Evolutionary conservation across 345 rosid genomes (phyloP), one percentile per base, ranked within the genome.

Genomic region (Salix brachista): DNA sequence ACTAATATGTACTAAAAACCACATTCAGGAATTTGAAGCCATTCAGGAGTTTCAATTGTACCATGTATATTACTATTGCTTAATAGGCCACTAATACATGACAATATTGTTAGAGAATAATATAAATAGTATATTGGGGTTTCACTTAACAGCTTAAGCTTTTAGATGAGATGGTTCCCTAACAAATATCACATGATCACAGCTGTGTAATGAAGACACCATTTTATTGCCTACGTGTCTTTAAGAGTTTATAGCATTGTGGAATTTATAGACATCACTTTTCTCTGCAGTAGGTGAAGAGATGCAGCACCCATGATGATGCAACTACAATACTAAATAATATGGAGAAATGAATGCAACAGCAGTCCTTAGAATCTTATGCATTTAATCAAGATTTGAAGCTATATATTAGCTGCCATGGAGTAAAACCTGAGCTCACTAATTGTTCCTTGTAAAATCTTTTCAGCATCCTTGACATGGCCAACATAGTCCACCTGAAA

Each of bases 401-500:
- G 64, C 42, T 17, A 44, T 41, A 67, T 41, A 64, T 62, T 12
- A 70, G 56, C 46, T 32, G n/a, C 10, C 13, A 71, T 7, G 19
- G 74, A 66, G 71, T 64, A 78, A 70, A 76, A 94, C 99, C 97
- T 91, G 90, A 85, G 74, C 81, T 91, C 96, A 78, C 89, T 89
- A 71, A 95, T 91, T 39, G 86, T 83, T 88, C 89, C 90, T 79
- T 93, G 97, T 69, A 95, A 70, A 78, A 81, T 75, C 75, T 80
- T 93, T 77, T 91, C 90, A 14, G 96, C 99, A 83, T 92, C 97
- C 81, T 85, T 86, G 70, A 85, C 83, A 83, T 80, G 60, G 52
- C 86, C 96, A 83, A 90, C 96, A 80, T 93, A 93, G 74, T 89
- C 92, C 83, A 93, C 91, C 98, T 94, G 88, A 80, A 79, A 84